A percentile compares a stretch with the other conserved stretches of the same genome.
phyloP scores from a whole-genome alignment of 2,329 filamentous ascomycete genomes.

The Eurotiales sp. region DNA sequence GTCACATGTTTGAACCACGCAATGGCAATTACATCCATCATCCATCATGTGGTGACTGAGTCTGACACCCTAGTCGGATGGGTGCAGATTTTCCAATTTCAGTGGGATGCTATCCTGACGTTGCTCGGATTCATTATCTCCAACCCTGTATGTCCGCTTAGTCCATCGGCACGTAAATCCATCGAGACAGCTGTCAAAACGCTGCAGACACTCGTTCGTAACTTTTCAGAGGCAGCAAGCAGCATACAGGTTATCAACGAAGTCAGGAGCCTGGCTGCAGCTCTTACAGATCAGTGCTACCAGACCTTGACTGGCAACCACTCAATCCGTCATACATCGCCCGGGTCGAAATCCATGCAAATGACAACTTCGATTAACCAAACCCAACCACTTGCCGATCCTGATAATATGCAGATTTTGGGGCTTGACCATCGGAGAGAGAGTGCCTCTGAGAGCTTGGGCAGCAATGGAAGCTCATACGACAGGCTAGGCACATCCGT shows the following conservation, averaged over 20 bases:
- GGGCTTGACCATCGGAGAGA: no score
- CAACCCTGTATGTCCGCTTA: conserved; percentile 3
- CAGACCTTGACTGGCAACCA: no score
- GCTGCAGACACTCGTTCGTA: background rate
- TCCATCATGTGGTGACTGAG: conserved; percentile 26
- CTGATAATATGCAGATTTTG: no score
- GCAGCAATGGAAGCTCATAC: no score
- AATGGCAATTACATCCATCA: conserved; percentile 30
- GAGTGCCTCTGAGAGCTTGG: no score
- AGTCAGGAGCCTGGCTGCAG: background rate
- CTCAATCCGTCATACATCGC: no score
- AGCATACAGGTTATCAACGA: background rate
- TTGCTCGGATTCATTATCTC: conserved; percentile 3
- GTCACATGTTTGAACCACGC: conserved; percentile 25
- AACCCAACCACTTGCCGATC: no score
- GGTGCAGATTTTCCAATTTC: conserved; percentile 1
- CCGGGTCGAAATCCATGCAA: no score
- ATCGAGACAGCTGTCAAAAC: conserved; percentile 2
- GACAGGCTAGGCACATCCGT: no score
- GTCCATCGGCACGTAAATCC: background rate
- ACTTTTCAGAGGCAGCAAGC: conserved; percentile 12
- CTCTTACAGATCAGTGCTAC: no score
- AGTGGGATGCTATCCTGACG: conserved; percentile 7
- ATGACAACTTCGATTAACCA: no score
- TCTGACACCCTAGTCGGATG: conserved; percentile 5